Evolutionary conservation across 1,139 yeast genomes (phyloP), one percentile per base, ranked within the genome.

Genomic region (Sugiyamaella paludigena): DNA sequence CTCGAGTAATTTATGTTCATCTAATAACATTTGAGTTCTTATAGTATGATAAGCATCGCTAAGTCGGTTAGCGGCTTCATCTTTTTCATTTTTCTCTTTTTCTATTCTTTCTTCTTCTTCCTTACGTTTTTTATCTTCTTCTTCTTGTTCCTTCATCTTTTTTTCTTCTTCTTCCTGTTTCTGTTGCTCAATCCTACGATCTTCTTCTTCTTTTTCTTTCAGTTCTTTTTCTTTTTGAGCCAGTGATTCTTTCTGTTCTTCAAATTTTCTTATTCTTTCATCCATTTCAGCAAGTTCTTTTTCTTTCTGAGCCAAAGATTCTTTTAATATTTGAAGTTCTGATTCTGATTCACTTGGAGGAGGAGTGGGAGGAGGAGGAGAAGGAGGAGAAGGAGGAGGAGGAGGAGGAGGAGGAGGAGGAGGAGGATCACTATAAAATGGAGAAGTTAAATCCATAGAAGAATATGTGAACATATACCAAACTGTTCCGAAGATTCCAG

Each of bases 111-210:
- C 27, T 31, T 45, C 35, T 34, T 43, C 7, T 13, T 44, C n/a
- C 28, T 45, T 38, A 19, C 24, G 24, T 30, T 36, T 29, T 30
- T 45, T 33, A 34, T 43, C 7, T 24, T 44, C 16, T 28, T 45
- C 41, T 40, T 39, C 44, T 43, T 47, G 43, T 43, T 51, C 50
- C 32, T 42, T 19, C 40, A 35, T 29, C n/a, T 42, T 12, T 19
- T 44, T 15, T 41, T 49, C 45, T 40, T 43, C 49, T 40, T 45
- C 42, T 44, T 46, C 36, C 41, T 38, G 19, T 29, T 47, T n/a
- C 44, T 45, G 31, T 31, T 48, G 40, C 15, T 30, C 33, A n/a
- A n/a, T n/a, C n/a, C n/a, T n/a, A n/a, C n/a, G n/a, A 29, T 48
- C 44, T 36, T 45, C 38, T 26, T 35, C 32, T 36, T 39, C 27